Evolutionary conservation across 2,329 filamentous ascomycete genomes (phyloP), one percentile per base, ranked within the genome.

Genomic region (Xylariaceae sp.): DNA sequence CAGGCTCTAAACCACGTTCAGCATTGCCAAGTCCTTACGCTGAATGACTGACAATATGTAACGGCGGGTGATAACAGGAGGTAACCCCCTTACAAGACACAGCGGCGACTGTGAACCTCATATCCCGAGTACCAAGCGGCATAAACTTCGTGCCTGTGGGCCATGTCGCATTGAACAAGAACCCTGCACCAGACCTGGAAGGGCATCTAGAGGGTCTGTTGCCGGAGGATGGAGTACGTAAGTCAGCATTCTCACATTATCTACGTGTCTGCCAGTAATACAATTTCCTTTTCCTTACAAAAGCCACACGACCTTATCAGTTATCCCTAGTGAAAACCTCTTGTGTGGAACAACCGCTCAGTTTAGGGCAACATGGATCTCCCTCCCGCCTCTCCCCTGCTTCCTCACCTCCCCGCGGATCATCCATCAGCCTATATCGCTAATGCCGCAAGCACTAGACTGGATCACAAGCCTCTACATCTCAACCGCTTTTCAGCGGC

Each of bases 391-490:
- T 27, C 27, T 45, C 7, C 8, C 29, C 29, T 45, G 13, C 27
- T 32, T 20, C n/a, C 32, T 39, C 6, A 3, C 32, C 35, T 20
- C n/a, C 26, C 11, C 10, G 9, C 23, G 7, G 11, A 15, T n/a
- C 29, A 3, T 8, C 18, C 16, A 18, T 16, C 30, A 18, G 20
- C 11, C 29, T 11, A 40, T 35, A n/a, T 9, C 15, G 13, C 18
- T 32, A 16, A 24, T 16, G 26, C 18, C 8, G 11, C 23, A 55
- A n/a, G n/a, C n/a, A n/a, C n/a, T n/a, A n/a, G 40, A 46, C 29
- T 50, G 46, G 52, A 46, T 55, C 32, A 24, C 46, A 16, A 46
- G 29, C 33, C 41, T 55, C n/a, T 46, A 42, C 41, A 33, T 51
- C 40, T 41, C 52, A 6, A 11, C 20, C 6, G 35, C 21, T 2